Percentiles rank a stretch among this genome's conserved stretches.
These are phyloP conservation scores for Lithohypha guttulata DNA, from an alignment of 2,329 filamentous ascomycete genomes.

Conservation along the genomic window DNA sequence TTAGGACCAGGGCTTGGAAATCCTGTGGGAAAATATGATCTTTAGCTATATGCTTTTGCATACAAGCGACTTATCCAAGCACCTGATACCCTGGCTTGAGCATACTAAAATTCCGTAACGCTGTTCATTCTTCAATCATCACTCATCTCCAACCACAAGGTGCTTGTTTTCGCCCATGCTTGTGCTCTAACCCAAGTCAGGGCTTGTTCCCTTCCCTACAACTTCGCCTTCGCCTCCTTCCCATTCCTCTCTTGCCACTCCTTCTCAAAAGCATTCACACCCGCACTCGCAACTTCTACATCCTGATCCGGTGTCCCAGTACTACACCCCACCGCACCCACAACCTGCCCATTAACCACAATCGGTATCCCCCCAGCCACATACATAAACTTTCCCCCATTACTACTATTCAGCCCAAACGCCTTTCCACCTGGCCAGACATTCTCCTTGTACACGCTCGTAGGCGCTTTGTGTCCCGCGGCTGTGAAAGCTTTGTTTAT, in stretches of 20 bases:
- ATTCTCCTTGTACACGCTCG: slow-evolving; percentile 42
- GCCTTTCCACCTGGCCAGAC: slow-evolving; percentile 44
- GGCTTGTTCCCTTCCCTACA: no score
- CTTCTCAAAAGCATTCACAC: slow-evolving; percentile 38
- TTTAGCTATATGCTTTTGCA: no score
- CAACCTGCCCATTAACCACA: slow-evolving; percentile 29
- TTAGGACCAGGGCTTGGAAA: no score
- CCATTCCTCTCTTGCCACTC: slow-evolving; percentile 23
- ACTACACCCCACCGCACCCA: slow-evolving; percentile 45
- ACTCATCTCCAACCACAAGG: no score
- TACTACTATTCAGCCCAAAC: slow-evolving; percentile 38
- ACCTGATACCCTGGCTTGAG: no score
- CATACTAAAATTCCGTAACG: no score
- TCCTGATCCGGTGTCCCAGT: slow-evolving; percentile 46
- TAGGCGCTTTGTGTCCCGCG: slow-evolving; percentile 43
- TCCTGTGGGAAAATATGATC: no score
- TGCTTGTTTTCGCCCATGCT: no score
- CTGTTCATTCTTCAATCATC: no score
- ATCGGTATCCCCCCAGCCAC: slow-evolving; percentile 46
- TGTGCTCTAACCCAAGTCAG: no score
- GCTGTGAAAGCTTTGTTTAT: slow-evolving; percentile 45
- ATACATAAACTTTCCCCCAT: slow-evolving; percentile 43
- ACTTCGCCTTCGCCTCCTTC: not conserved
- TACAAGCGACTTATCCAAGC: no score
- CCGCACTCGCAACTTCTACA: slow-evolving; percentile 42